Conservation (phyloP, 2,329 filamentous ascomycete species). For the Arachnopeziza araneosa region DNA sequence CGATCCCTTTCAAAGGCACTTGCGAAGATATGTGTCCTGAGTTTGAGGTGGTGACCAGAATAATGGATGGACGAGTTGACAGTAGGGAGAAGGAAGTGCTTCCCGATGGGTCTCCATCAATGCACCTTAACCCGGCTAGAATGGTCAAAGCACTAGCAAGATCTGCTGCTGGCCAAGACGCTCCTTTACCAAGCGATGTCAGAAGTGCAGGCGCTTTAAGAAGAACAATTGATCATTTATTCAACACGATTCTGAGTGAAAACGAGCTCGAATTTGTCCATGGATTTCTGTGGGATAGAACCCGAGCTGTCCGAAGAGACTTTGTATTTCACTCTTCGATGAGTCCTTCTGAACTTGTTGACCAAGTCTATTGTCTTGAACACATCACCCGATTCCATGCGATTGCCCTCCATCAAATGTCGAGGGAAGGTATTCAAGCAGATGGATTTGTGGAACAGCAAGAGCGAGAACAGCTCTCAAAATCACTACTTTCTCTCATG, state of each 20-base stretch:
- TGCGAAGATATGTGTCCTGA: slow-evolving; percentile 67
- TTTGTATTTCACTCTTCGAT: slow-evolving; percentile 63
- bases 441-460: slow-evolving; percentile 62
- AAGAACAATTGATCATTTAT: slow-evolving; percentile 57
- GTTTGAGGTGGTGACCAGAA: slow-evolving; percentile 58
- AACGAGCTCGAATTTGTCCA: slow-evolving; percentile 53
- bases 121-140: slow-evolving; percentile 39
- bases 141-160: slow-evolving; percentile 66
- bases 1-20: slow-evolving; percentile 61
- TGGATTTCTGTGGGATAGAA: slow-evolving; percentile 64
- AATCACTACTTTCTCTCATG: slow-evolving; percentile 58
- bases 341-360: slow-evolving; percentile 46
- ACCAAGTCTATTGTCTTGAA: slow-evolving; percentile 59
- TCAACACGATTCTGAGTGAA: slow-evolving; percentile 51
- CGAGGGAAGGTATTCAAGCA: slow-evolving; percentile 47
- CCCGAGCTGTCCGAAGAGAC: slow-evolving; percentile 61
- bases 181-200: slow-evolving; percentile 63
- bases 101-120: slow-evolving; percentile 36
- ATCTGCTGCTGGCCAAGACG: slow-evolving; percentile 63
- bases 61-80: slow-evolving; percentile 55
- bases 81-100: slow-evolving; percentile 45
- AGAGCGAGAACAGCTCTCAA: slow-evolving; percentile 62
- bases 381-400: slow-evolving; percentile 63
- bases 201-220: slow-evolving; percentile 54
- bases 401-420: slow-evolving; percentile 57